Evolutionary conservation across 2,329 filamentous ascomycete genomes (phyloP), one percentile per base, ranked within the genome.

Genomic region (Phyllosticta paracitricarpa): DNA sequence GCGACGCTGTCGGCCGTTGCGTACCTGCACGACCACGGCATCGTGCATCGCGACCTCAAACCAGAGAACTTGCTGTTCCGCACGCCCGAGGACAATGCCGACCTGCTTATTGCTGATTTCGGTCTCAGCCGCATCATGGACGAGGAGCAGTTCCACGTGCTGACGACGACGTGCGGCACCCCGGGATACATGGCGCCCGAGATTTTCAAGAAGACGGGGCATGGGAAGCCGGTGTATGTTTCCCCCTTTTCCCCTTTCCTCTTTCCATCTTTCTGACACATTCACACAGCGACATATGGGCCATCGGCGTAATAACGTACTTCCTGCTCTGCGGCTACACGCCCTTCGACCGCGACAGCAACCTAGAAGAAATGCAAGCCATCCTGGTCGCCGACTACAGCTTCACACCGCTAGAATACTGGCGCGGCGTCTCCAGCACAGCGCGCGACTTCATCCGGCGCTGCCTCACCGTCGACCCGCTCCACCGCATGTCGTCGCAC

Each of bases 141-240:
- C 71, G 94, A 97, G 76, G 91, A 97, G 76, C 90, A 96, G 72
- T 97, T 97, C 75, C 94, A 97, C 72, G 93, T 97, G 30, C 79
- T 99, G 64, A 99, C 94, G 10, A 99, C 94, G 0, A 99, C 94
- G 1, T 99, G 94, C 73, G 94, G 94, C 63, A 99, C 94, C 1
- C 94, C 94, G 3, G 94, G 94, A 56, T 99, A 99, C 77, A 99
- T 99, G 94, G 94, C 94, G 2, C 94, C 94, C 24, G 94, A 99
- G 75, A 99, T 99, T 70, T 99, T 99, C 79, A 96, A 96, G 76
- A 99, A 99, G 81, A 92, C 89, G 7, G 94, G 94, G 26, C 94
- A 99, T 73, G 94, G 94, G 65, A 99, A 97, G 76, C 92, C 94
- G 67, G 94, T 99, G 83, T 86, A 80, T 68, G 76, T 64, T 9